Evolutionary conservation across 2,329 filamentous ascomycete genomes (phyloP), one percentile per base, ranked within the genome.

Genomic region (Colletotrichum acutatum): DNA sequence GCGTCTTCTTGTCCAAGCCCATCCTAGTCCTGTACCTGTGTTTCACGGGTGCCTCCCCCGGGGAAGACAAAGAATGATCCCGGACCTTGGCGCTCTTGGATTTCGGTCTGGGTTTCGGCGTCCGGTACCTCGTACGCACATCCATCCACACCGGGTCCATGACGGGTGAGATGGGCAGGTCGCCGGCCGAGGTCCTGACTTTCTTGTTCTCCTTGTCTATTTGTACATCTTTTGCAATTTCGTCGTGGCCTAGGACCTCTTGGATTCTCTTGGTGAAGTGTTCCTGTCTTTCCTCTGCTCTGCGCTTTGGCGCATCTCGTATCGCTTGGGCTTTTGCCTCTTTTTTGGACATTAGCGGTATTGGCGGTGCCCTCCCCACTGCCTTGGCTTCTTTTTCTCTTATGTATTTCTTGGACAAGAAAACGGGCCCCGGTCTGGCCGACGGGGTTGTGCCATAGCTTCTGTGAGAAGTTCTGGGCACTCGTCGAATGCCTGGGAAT

Each of bases 81-180:
- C 37, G 37, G 37, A 34, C 32, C 32, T 34, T 42, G 37, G 19
- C 32, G 32, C 32, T 12, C 32, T 16, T 42, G 16, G 42, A 49
- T 49, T 5, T 37, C 16, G 19, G 83, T 82, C 30, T 83, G 80
- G 24, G 80, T 68, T 71, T 81, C 79, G 57, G 78, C 46, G 71
- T 82, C 56, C 80, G 85, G 73, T 82, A 87, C 16, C 84, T 83
- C 52, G 83, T 79, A 68, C 80, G 84, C 0, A 84, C 83, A 46
- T 85, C 80, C 75, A 86, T 84, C 81, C 86, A 90, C 2, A 76
- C 76, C 4, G 86, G 83, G 82, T 90, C 84, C 79, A 90, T 86
- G 14, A 91, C 66, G 1, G 89, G 89, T 2, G 89, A 90, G 9
- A 89, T 79, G 0, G 89, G 89, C 1, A 91, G 79, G 1, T 81